Evolutionary conservation across 352 stramenopile species (phyloP), one percentile per base, ranked within the genome.

Genomic region (Phytophthora chlamydospora): DNA sequence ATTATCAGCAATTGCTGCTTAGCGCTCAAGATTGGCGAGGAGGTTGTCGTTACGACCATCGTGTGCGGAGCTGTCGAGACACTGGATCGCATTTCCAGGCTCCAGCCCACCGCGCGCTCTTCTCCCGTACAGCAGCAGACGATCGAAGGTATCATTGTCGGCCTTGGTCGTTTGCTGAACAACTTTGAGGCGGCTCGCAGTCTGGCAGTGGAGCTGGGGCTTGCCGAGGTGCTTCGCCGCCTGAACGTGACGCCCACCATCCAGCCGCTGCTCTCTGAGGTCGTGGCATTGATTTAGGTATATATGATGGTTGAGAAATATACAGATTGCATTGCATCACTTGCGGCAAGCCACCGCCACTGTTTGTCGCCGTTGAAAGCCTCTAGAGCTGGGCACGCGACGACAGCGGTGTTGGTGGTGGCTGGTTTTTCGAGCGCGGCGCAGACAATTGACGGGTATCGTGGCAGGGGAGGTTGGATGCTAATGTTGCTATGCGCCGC

Each of bases 1-100:
- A 61, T 92, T 21, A 75, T 94, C 32, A 76, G 78, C 66, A 94
- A 94, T 54, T 90, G 82, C 65, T 90, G 76, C 45, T 64, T 88
- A 38, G 75, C 80, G 14, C 73, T 90, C 42, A 61, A 81, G 38
- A 73, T 87, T 9, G 85, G 85, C 32, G 81, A 94, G 42, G 81
- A 91, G 31, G 63, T 88, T 12, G 68, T 90, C 32, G 73, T 92
- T 52, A 90, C 80, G 24, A 88, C 77, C 13, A 70, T 94, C 17
- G 68, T 94, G 19, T 90, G 80, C 27, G 85, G 85, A 7, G 81
- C 73, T 6, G 69, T 85, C 8, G 85, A 94, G 54, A 85, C 79
- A 3, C 71, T 94, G 17, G 83, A 92, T 27, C 59, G 64, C n/a
- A 64, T 91, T n/a, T 76, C 72, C 6, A 68, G 71, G 13, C 66